These are phyloP conservation scores for Hysterangium stoloniferum DNA, from an alignment of 768 basidiomycete genomes.

Conservation along the genomic window DNA sequence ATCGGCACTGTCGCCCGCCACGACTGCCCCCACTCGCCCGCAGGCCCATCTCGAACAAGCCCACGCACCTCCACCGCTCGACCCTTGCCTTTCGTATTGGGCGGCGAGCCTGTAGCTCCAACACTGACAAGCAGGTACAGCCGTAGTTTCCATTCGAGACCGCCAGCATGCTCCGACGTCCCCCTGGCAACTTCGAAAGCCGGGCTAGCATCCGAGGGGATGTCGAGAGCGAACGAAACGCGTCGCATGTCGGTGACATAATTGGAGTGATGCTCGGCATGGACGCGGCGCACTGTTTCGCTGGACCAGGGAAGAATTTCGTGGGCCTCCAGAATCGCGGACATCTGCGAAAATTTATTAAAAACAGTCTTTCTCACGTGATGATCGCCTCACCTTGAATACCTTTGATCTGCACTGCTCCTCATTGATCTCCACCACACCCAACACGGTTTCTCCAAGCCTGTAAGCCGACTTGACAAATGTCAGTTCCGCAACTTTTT, in stretches of 20 bases:
- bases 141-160: conserved; percentile 85
- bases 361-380: background rate
- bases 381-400: conserved; percentile 54
- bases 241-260: conserved; percentile 67
- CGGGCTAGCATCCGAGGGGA: conserved; percentile 87
- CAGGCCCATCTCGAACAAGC: conserved; percentile 4
- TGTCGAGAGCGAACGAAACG: conserved; percentile 82
- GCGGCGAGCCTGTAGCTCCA: conserved; percentile 30
- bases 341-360: conserved; percentile 45
- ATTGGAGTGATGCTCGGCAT: conserved; percentile 80
- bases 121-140: conserved; percentile 80
- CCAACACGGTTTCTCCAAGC: conserved; percentile 86
- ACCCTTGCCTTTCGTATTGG: conserved; percentile 48
- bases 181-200: conserved; percentile 67
- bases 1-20: conserved; percentile 61
- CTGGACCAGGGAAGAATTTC: conserved; percentile 62
- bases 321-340: conserved; percentile 83
- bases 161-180: conserved; percentile 38
- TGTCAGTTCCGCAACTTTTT: conserved; percentile 83
- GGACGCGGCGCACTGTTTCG: conserved; percentile 51
- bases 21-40: conserved; percentile 55
- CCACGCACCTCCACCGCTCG: conserved; percentile 30
- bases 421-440: conserved; percentile 83
- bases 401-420: conserved; percentile 64
- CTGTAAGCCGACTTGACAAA: conserved; percentile 88